phyloP scores from a whole-genome alignment of 306 rosid species.

The Quercus dentata region DNA sequence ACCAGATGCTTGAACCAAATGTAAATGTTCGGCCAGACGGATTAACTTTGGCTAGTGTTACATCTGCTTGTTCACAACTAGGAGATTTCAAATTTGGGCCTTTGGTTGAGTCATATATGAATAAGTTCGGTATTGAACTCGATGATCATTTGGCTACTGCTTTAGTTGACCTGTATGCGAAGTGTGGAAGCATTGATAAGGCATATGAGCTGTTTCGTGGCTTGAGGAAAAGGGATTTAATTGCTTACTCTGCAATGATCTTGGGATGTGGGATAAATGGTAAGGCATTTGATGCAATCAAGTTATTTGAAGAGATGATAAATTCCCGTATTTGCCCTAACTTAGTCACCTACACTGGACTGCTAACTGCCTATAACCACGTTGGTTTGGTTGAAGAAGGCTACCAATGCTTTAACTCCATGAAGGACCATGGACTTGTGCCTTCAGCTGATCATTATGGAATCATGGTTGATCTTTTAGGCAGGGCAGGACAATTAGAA shows the following conservation, averaged over 20 bases:
- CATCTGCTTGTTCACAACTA: constrained; percentile 72
- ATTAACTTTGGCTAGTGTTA: constrained; percentile 60
- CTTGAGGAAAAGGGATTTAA: constrained; percentile 56
- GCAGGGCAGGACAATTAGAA: constrained; percentile 59
- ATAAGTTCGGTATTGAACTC: constrained; percentile 48
- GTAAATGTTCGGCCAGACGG: constrained; percentile 49
- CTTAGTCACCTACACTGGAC: constrained; percentile 56
- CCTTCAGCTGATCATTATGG: constrained; percentile 67
- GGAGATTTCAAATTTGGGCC: constrained; percentile 49
- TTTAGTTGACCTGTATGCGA: constrained; percentile 66
- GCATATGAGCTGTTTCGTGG: constrained; percentile 55
- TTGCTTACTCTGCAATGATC: constrained; percentile 85
- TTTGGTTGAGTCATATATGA: constrained; percentile 49
- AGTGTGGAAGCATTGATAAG: constrained; percentile 61
- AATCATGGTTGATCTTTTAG: constrained; percentile 66
- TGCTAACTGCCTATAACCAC: constrained; percentile 68
- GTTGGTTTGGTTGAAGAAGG: constrained; percentile 74
- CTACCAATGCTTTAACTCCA: constrained; percentile 54
- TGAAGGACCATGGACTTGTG: constrained; percentile 43
- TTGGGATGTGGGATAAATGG: constrained; percentile 79
- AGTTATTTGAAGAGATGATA: constrained; percentile 61
- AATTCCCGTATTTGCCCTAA: constrained; percentile 45
- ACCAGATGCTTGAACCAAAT: constrained; percentile 44
- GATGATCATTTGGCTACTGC: constrained; percentile 83
- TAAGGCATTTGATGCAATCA: constrained; percentile 46